Percentiles rank a stretch among this genome's conserved stretches.
Evolutionary conservation across 148 eudicot species (phyloP).

Genomic region (Camellia japonica): DNA sequence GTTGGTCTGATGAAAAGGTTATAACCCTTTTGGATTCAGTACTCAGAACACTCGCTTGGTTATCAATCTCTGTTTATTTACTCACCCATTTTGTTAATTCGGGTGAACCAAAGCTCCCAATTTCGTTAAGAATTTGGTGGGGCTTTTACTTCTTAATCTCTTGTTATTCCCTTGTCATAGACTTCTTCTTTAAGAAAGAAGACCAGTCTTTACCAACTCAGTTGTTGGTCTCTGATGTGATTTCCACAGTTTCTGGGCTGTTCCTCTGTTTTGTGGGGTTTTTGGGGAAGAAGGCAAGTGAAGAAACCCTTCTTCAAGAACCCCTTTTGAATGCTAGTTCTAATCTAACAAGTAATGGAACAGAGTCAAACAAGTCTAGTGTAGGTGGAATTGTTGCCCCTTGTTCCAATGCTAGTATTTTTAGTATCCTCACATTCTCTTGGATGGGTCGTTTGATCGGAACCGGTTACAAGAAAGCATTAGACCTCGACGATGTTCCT

Average conservation of each 20-base stretch:
- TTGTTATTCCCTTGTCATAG: constrained; percentile 49
- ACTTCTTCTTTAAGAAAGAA: constrained; percentile 19
- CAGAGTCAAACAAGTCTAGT: constrained; percentile 15
- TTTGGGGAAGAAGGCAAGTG: constrained; percentile 32
- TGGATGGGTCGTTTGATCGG: constrained; percentile 47
- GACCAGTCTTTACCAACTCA: constrained; percentile 25
- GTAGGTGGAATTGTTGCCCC: constrained; percentile 30
- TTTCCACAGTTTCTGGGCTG: constrained; percentile 36
- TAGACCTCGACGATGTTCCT: constrained; percentile 65
- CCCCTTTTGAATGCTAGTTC: constrained; percentile 50
- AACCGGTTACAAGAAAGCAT: constrained; percentile 41
- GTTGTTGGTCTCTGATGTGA: constrained; percentile 40
- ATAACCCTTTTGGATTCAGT: constrained; percentile 44
- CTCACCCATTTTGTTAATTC: constrained; percentile 25
- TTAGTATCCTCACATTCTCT: constrained; percentile 47
- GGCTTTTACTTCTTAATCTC: constrained; percentile 48
- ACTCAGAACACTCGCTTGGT: constrained; percentile 38
- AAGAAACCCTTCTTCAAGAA: constrained; percentile 29
- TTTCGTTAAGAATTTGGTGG: constrained; percentile 71
- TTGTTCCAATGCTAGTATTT: constrained; percentile 34
- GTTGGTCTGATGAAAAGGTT: constrained; percentile 49
- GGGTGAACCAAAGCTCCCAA: constrained; percentile 40
- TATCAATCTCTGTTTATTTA: constrained; percentile 43
- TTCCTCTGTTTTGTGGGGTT: constrained; percentile 36
- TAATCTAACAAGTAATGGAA: not conserved